These are phyloP conservation scores for Asterionellopsis glacialis DNA, from an alignment of 108 stramenopile species.

Conservation along the genomic window DNA sequence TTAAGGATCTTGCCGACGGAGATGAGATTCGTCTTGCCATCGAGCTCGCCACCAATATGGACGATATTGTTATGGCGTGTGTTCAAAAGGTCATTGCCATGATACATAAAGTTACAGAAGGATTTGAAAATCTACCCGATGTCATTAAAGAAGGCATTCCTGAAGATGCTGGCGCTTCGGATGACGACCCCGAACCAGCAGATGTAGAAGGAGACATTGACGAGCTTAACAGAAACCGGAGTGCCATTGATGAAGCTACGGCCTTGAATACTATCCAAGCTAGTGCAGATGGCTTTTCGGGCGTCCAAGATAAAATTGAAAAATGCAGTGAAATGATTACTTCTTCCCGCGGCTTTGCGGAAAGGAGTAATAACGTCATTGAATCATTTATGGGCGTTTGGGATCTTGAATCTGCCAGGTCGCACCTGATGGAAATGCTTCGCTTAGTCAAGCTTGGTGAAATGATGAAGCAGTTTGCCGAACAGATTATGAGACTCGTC, in stretches of 20 bases:
- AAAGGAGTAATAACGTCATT: conserved; percentile 16
- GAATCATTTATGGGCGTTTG: conserved; percentile 34
- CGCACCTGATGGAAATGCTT: conserved; percentile 38
- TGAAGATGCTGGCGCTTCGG: conserved; percentile 7
- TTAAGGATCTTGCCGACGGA: conserved; percentile 19
- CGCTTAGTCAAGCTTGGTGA: conserved; percentile 29
- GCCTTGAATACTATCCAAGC: conserved; percentile 22
- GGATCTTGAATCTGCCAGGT: conserved; percentile 40
- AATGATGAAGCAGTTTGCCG: conserved; percentile 36
- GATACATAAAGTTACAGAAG: conserved; percentile 36
- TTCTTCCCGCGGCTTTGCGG: conserved; percentile 15
- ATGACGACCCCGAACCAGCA: not conserved
- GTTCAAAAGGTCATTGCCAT: conserved; percentile 24
- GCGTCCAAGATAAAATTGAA: conserved; percentile 23
- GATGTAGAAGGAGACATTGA: conserved; percentile 15
- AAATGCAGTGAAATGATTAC: conserved; percentile 35
- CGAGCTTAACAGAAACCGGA: conserved; percentile 16
- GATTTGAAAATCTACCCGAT: conserved; percentile 24
- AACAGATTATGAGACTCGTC: conserved; percentile 16
- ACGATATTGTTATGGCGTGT: conserved; percentile 30
- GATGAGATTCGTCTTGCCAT: conserved; percentile 29
- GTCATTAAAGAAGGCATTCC: conserved; percentile 34
- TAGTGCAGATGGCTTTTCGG: conserved; percentile 17
- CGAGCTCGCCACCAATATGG: conserved; percentile 32
- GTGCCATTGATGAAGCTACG: conserved; percentile 30